Percentiles rank a stretch among this genome's conserved stretches.
These are phyloP conservation scores for Globisporangium splendens DNA, from an alignment of 352 stramenopile genomes.

Conservation along the genomic window DNA sequence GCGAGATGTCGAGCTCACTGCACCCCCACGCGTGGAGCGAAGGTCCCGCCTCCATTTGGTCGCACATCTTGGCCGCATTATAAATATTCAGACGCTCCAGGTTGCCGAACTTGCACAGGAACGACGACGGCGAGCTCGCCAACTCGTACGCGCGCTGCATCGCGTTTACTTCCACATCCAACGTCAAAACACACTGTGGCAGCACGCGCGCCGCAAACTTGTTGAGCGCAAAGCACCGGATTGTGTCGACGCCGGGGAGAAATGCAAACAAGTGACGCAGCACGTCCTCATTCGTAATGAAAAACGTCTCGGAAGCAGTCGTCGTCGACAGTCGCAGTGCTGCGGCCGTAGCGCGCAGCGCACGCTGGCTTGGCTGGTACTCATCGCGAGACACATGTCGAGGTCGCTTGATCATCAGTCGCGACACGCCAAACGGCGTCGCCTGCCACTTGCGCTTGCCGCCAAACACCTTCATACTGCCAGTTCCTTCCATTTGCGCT, in stretches of 20 bases:
- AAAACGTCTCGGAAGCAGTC: constrained; percentile 39
- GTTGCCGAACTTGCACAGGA: constrained; percentile 47
- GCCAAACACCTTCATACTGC: constrained; percentile 24
- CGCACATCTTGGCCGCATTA: constrained; percentile 24
- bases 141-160: constrained; percentile 27
- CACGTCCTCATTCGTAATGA: constrained; percentile 70
- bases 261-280: constrained; percentile 66
- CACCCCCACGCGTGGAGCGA: constrained; percentile 66
- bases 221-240: constrained; percentile 61
- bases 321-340: neutral
- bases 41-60: constrained; percentile 8
- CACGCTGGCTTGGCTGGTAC: constrained; percentile 7
- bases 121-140: constrained; percentile 10
- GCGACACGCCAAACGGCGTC: constrained; percentile 55
- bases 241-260: constrained; percentile 59
- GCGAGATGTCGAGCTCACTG: constrained; percentile 46
- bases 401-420: constrained; percentile 56
- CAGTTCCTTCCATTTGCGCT: constrained; percentile 4
- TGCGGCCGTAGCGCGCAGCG: neutral
- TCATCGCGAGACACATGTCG: constrained; percentile 18
- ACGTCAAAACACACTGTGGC: constrained; percentile 39
- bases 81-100: constrained; percentile 31
- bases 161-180: constrained; percentile 49
- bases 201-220: constrained; percentile 53
- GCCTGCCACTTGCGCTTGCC: constrained; percentile 51